phyloP scores from a whole-genome alignment of 208 protist species.

The Herpetomonas samuelpessoai region DNA sequence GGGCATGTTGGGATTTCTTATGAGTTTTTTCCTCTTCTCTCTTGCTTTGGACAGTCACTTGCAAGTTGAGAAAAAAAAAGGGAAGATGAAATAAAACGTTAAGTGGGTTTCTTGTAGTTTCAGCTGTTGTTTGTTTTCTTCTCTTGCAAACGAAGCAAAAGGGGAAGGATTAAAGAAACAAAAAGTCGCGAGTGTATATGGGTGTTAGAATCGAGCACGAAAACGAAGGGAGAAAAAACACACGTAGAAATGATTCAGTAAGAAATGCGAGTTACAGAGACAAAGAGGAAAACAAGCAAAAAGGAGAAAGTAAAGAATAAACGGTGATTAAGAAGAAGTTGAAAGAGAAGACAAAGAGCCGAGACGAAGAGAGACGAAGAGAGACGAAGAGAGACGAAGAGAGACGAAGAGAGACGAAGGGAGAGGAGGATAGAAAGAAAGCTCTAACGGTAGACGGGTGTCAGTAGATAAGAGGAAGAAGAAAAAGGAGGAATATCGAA shows the following conservation, averaged over 20 bases:
- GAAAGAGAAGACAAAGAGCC: background rate
- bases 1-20: no score
- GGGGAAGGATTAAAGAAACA: background rate
- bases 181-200: background rate
- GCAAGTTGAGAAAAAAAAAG: background rate
- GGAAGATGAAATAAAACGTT: background rate
- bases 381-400: background rate
- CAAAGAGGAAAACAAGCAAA: background rate
- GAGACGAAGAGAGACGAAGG: background rate
- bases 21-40: no score
- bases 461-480: conserved; percentile 4
- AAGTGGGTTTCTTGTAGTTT: background rate
- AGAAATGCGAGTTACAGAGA: background rate
- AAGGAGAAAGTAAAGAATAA: conserved; percentile 11
- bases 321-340: background rate
- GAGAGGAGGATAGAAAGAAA: conserved; percentile 10
- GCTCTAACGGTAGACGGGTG: background rate
- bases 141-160: background rate
- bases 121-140: background rate
- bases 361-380: conserved; percentile 1
- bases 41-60: no score
- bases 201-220: background rate
- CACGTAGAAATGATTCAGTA: background rate
- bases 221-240: background rate
- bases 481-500: background rate